Percentiles rank a stretch among this genome's conserved stretches.
Conservation (phyloP, 352 stramenopile species). For the Ochromonadaceae sp. region DNA sequence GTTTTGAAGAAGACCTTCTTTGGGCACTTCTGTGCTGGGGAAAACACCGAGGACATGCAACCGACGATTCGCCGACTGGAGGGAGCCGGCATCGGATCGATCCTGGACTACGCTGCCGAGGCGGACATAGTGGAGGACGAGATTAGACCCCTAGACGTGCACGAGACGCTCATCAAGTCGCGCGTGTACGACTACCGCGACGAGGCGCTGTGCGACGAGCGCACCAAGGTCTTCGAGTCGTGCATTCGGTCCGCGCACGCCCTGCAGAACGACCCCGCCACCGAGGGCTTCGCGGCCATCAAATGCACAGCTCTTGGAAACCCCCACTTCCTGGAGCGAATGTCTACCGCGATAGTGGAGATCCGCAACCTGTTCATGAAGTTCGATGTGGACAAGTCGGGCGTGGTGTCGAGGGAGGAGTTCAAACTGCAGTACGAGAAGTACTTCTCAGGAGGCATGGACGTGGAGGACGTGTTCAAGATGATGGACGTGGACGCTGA, state of each 20-base stretch:
- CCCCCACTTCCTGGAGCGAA: slow-evolving; percentile 79
- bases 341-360: slow-evolving; percentile 79
- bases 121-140: slow-evolving; percentile 51
- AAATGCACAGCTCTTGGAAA: slow-evolving; percentile 93
- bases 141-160: background rate
- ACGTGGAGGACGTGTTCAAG: slow-evolving; percentile 33
- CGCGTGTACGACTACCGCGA: slow-evolving; percentile 89
- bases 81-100: slow-evolving; percentile 66
- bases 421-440: slow-evolving; percentile 42
- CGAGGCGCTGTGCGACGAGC: slow-evolving; percentile 75
- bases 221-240: slow-evolving; percentile 53
- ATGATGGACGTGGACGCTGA: slow-evolving; percentile 37
- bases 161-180: slow-evolving; percentile 24
- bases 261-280: slow-evolving; percentile 37
- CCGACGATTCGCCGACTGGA: slow-evolving; percentile 54
- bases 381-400: slow-evolving; percentile 53
- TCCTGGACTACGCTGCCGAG: slow-evolving; percentile 93
- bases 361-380: slow-evolving; percentile 69
- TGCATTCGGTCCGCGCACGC: slow-evolving; percentile 40
- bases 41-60: slow-evolving; percentile 61
- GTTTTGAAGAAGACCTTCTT: slow-evolving; percentile 85
- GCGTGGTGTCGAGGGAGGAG: slow-evolving; percentile 40
- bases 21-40: slow-evolving; percentile 86
- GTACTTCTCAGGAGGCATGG: slow-evolving; percentile 15
- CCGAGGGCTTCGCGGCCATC: slow-evolving; percentile 76